Evolutionary conservation across 2,329 filamentous ascomycete genomes (phyloP).

Genomic region (Colletotrichum orbiculare): DNA sequence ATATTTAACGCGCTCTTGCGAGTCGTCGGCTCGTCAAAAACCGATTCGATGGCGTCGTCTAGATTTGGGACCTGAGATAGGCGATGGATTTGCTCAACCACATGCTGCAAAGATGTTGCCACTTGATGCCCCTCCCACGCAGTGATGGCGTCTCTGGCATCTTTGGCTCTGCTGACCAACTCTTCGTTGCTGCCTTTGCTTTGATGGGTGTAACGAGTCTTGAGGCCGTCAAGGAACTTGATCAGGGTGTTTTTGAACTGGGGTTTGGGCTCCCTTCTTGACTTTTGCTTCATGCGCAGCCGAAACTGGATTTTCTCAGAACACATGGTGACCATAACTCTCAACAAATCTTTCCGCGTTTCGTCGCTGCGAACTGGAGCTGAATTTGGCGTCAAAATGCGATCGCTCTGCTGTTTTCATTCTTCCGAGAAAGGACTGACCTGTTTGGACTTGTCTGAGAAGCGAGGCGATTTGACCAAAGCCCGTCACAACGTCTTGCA

Average conservation of each 20-base stretch:
- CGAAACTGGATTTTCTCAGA: not conserved
- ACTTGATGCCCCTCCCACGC: not conserved
- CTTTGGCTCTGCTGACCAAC: not conserved
- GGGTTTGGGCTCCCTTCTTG: not conserved
- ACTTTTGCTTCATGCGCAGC: not conserved
- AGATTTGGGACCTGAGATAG: not conserved
- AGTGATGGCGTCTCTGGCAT: not conserved
- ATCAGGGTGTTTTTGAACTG: not conserved
- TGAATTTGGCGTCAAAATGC: not conserved
- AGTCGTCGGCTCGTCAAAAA: not conserved
- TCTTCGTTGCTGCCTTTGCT: not conserved
- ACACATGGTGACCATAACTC: not conserved
- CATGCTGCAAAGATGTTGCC: not conserved
- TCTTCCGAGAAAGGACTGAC: not conserved
- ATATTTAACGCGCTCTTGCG: constrained; percentile 1
- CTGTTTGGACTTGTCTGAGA: not conserved
- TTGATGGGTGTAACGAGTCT: not conserved
- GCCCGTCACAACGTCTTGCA: not conserved
- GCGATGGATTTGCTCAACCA: not conserved
- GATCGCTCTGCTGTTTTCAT: not conserved
- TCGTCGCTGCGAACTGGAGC: not conserved
- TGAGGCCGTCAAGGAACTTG: not conserved
- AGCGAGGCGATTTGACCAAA: not conserved
- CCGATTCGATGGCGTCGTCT: not conserved
- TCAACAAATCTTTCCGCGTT: not conserved